Evolutionary conservation across 164 flowering plant genomes (phyloP).

Genomic region (Tinospora cordifolia): DNA sequence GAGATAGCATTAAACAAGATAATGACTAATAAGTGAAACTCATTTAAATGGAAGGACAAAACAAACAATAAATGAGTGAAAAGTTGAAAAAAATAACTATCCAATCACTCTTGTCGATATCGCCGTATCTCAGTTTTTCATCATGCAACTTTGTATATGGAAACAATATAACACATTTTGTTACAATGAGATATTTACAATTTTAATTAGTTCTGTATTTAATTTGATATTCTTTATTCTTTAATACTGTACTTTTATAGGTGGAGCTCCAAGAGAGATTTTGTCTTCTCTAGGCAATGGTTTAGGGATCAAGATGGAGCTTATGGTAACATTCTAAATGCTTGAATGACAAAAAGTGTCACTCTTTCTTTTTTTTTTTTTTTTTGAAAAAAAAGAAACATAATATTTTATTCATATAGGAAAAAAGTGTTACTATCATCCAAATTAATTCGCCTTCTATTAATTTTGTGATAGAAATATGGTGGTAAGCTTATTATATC

Average conservation of each 20-base stretch:
- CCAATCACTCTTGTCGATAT: no score
- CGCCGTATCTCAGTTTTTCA: no score
- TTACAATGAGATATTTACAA: background rate
- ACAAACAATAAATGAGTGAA: no score
- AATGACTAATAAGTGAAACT: no score
- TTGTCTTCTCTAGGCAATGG: slow-evolving; percentile 95
- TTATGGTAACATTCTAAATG: slow-evolving; percentile 49
- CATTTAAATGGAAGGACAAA: no score
- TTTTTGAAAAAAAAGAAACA: no score
- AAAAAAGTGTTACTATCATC: background rate
- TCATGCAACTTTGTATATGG: background rate
- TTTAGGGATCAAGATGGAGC: slow-evolving; percentile 91
- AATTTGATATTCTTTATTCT: background rate
- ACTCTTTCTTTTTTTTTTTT: no score
- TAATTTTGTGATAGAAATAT: background rate
- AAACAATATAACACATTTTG: background rate
- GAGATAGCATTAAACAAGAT: no score
- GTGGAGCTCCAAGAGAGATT: slow-evolving; percentile 88
- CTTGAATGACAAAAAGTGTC: background rate
- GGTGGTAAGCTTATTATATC: background rate
- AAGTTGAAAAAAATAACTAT: no score
- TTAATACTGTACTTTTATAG: slow-evolving; percentile 26
- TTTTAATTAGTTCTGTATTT: background rate
- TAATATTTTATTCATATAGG: no score
- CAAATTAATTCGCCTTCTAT: background rate